Evolutionary conservation across 2,329 filamentous ascomycete genomes (phyloP), one percentile per base, ranked within the genome.

Genomic region (Neofusicoccum kwambonambiense): DNA sequence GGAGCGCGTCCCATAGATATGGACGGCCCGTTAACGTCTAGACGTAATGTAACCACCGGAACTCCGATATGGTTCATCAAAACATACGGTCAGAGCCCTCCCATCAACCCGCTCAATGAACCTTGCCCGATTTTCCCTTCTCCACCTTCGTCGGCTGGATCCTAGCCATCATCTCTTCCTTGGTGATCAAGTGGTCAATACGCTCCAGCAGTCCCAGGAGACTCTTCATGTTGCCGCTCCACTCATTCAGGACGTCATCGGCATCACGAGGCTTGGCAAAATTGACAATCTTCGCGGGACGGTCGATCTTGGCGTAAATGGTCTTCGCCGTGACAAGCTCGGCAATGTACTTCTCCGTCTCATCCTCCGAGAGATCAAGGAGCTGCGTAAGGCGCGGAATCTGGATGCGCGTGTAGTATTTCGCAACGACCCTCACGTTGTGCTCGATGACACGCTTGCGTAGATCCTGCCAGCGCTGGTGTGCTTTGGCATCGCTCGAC

Each of bases 381-480:
- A 99, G 87, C 78, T 95, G 86, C 7, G 93, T 97, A 67, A 99
- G 84, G 39, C 95, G 91, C 69, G 89, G 88, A 86, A 97, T 95
- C 77, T 92, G 90, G 75, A 99, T 96, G 71, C 95, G 92, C 22
- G 95, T 99, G 82, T 99, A 99, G 84, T 99, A 99, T 80, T 97
- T 97, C 72, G 95, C 95, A 42, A 99, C 88, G 1, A 99, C 95
- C 61, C 95, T 92, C 62, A 99, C 94, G 70, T 99, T 99, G 82
- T 99, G 95, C 83, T 99, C 95, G 73, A 99, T 99, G 67, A 99
- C 95, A 62, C 95, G 93, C 86, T 98, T 98, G 74, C 95, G 91
- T 69, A 99, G 83, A 76, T 97, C 95, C 75, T 95, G 86, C 93
- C 94, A 99, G 76, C 95, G 87, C 78, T 90, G 87, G 78, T 91